Conservation (phyloP, 768 basidiomycete species). For the Lactarius psammicola region DNA sequence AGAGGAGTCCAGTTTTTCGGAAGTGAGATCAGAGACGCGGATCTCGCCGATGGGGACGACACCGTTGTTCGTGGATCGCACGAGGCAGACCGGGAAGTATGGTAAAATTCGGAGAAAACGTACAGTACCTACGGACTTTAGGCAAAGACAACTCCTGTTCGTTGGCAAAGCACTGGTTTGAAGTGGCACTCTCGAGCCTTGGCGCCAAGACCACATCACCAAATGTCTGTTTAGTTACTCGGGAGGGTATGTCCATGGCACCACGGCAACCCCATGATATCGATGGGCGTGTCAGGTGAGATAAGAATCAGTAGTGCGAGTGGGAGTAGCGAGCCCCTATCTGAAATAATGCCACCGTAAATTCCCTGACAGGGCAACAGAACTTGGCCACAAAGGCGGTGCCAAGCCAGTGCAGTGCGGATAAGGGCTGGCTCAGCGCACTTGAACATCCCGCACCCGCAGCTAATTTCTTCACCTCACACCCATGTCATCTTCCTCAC, state of each 20-base stretch:
- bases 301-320: neutral
- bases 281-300: slow-evolving; percentile 2
- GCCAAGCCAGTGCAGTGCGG: neutral
- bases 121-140: no score
- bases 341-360: neutral
- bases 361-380: neutral
- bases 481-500: slow-evolving; percentile 17
- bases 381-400: no score
- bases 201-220: neutral
- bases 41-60: slow-evolving; percentile 39
- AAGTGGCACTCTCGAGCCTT: neutral
- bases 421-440: neutral
- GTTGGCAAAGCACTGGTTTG: slow-evolving; percentile 29
- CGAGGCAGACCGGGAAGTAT: neutral
- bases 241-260: slow-evolving; percentile 41
- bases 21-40: slow-evolving; percentile 37
- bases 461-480: neutral
- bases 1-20: slow-evolving; percentile 36
- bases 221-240: slow-evolving; percentile 26
- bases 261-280: slow-evolving; percentile 47
- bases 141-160: slow-evolving; percentile 30
- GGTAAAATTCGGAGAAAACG: neutral
- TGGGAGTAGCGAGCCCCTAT: neutral
- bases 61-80: slow-evolving; percentile 42
- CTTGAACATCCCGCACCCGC: no score